Conservation (phyloP, 176 grass and related monocot species). For the Zea luxurians region DNA sequence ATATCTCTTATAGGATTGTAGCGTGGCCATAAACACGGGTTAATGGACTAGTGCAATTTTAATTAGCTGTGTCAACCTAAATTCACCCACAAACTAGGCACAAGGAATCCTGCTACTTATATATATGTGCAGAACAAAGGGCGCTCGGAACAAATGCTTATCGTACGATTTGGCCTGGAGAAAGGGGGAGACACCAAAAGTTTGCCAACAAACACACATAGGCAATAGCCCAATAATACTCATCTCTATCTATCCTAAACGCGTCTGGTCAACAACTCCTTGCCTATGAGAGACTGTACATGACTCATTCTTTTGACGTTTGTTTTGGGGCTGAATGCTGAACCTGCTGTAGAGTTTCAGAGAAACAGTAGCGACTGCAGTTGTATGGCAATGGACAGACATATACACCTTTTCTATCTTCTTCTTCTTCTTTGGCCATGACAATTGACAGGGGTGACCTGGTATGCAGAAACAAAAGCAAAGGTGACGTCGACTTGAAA, state of each 20-base stretch:
- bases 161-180: conserved; percentile 38
- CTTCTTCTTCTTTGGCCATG: conserved; percentile 29
- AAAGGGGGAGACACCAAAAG: conserved; percentile 23
- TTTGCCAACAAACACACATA: conserved; percentile 28
- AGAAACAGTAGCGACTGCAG: not conserved
- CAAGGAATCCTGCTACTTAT: conserved; percentile 36
- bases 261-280: conserved; percentile 40
- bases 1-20: too few species aligned
- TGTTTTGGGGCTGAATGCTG: not conserved
- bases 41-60: too few species aligned
- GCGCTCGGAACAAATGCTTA: conserved; percentile 47
- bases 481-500: conserved; percentile 49
- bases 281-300: not conserved
- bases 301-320: not conserved
- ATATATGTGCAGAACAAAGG: conserved; percentile 42
- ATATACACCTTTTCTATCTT: not conserved
- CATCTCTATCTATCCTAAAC: not conserved
- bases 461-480: conserved; percentile 36
- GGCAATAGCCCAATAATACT: conserved; percentile 9
- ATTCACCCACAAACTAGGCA: not conserved
- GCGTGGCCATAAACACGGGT: too few species aligned
- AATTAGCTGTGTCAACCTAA: too few species aligned
- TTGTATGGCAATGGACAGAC: not conserved
- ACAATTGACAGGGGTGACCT: conserved; percentile 28
- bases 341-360: not conserved